These are phyloP conservation scores for Bifiguratus adelaidae DNA, from an alignment of 192 early-diverging fungal genomes.

Conservation along the genomic window DNA sequence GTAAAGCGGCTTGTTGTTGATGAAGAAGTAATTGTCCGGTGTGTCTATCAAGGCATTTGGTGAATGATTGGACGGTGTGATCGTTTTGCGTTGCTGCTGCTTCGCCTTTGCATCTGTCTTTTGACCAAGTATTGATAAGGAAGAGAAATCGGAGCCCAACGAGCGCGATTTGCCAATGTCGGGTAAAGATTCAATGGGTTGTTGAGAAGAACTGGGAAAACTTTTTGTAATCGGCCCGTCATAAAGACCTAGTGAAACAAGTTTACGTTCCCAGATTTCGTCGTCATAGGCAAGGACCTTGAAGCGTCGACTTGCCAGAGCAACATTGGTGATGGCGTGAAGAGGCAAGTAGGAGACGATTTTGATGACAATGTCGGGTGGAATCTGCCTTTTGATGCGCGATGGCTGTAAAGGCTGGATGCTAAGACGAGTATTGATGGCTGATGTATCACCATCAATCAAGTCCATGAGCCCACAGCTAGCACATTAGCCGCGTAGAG, in stretches of 20 bases:
- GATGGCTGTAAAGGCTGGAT: no score
- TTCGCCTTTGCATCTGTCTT: conserved; percentile 2
- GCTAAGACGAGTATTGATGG: no score
- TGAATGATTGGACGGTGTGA: no score
- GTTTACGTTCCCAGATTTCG: conserved; percentile 60
- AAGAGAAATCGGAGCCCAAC: conserved; percentile 26
- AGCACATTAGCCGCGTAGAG: background rate
- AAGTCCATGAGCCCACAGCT: background rate
- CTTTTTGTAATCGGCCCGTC: conserved; percentile 24
- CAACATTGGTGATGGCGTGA: conserved; percentile 30
- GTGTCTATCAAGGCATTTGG: no score
- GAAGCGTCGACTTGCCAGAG: conserved; percentile 53
- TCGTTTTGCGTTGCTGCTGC: conserved; percentile 4
- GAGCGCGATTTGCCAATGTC: no score
- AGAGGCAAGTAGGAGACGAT: conserved; percentile 35
- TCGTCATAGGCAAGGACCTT: conserved; percentile 74
- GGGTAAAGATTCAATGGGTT: background rate
- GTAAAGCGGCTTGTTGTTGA: conserved; percentile 21
- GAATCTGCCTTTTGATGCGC: no score
- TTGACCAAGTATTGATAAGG: conserved; percentile 7
- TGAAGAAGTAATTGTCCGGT: conserved; percentile 11
- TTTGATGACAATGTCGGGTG: conserved; percentile 33
- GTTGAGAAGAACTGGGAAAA: conserved; percentile 21
- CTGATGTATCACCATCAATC: no score
- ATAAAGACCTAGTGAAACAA: conserved; percentile 41